Percentiles rank a stretch among this genome's conserved stretches.
phyloP scores from a whole-genome alignment of 2,329 filamentous ascomycete genomes.

The Fusarium floridanum region DNA sequence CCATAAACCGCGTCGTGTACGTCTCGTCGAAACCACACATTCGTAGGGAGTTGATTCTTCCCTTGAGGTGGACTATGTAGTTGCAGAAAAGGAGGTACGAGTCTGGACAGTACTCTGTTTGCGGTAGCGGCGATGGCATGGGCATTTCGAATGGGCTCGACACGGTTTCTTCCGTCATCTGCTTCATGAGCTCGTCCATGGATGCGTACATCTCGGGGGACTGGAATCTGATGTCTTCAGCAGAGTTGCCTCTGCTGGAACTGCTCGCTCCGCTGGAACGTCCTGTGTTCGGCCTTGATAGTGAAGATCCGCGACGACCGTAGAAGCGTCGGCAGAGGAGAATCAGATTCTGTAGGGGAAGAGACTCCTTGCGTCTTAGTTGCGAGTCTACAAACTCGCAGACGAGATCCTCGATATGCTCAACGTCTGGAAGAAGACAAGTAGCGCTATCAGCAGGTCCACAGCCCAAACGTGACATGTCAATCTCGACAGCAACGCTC shows the following conservation, averaged over 20 bases:
- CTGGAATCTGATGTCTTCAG: neutral
- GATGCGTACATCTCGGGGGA: neutral
- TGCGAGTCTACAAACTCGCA: conserved; percentile 46
- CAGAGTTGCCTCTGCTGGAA: conserved; percentile 3
- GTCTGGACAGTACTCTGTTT: conserved; percentile 49
- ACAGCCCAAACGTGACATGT: conserved; percentile 55
- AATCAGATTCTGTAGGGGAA: conserved; percentile 48
- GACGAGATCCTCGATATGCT: conserved; percentile 46
- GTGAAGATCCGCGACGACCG: conserved; percentile 32
- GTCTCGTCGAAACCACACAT: conserved; percentile 54
- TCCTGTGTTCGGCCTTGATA: neutral
- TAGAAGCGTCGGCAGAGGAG: conserved; percentile 54
- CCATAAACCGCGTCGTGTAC: conserved; percentile 48
- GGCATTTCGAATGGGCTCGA: neutral
- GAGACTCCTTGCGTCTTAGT: conserved; percentile 27
- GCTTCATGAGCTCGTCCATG: neutral
- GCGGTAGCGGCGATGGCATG: neutral
- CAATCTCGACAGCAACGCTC: conserved; percentile 56
- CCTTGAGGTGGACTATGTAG: conserved; percentile 47
- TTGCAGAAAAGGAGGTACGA: conserved; percentile 49
- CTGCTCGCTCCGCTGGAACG: conserved; percentile 6
- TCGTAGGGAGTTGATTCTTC: conserved; percentile 49
- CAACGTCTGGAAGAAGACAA: conserved; percentile 40
- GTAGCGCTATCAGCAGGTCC: conserved; percentile 44
- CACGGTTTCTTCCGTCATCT: neutral